Base-by-base conservation (phyloP, 2,329 filamentous ascomycete genomes). In the Aspergillus transmontanensis region DNA sequence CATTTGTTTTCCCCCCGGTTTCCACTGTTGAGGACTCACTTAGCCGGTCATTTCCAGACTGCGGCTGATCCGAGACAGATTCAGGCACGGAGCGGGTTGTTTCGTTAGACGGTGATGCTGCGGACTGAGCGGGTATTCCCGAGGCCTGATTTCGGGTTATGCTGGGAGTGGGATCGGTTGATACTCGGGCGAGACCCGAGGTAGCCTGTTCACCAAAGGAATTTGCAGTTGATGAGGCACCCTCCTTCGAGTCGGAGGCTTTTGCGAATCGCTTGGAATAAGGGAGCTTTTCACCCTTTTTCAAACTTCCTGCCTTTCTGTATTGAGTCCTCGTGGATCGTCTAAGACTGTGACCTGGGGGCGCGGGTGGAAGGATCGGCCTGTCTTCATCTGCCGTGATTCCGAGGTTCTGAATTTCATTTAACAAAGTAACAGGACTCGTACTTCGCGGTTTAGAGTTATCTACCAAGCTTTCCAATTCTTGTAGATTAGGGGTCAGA, bases 241-340 rank as follows among this genome's bases (percentile, higher is more conserved):
- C 83, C n/a, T 82, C 82, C 64, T 89, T 87, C 16, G 83, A 83
- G 21, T 90, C 89, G n/a, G 84, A 81, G 28, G 87, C 85, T 62
- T 87, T 87, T 50, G 86, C 85, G 51, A 88, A 83, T 45, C 94
- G 87, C 76, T 92, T 92, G 1, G 92, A 90, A 68, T 93, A 90
- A 0, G 90, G 88, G 4, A 88, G 83, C 59, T 91, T 86, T 64
- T 95, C 91, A 28, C 91, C 90, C 68, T 89, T 92, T 57, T 91
- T 89, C 66, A 97, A 78, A 80, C 94, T 97, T 39, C 94, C 94
- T 19, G 69, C 68, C 62, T 92, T 92, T 71, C 94, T 85, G 76
- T 98, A 98, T 30, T 92, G 94, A 6, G 95, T 99, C 60, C 92
- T 87, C 23, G 93, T 99, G 14, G 95, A 97, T 65, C 95, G 87